These are phyloP conservation scores for Aegilops tauschii DNA, from an alignment of 176 grass and related monocot species.

Conservation along the genomic window DNA sequence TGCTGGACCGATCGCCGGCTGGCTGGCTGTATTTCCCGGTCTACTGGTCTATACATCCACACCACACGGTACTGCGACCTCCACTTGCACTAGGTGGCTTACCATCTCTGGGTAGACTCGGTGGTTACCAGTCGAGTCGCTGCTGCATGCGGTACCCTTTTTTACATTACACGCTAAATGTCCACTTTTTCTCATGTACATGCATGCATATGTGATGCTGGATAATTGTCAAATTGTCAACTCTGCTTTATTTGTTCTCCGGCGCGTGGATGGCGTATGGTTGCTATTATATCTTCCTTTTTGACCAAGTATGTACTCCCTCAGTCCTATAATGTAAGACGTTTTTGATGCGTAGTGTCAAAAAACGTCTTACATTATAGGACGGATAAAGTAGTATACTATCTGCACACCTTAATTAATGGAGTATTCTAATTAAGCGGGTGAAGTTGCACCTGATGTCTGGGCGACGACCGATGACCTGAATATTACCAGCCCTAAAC, in stretches of 20 bases:
- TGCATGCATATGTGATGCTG: not conserved
- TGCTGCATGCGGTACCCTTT: not conserved
- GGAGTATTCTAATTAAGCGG: constrained; percentile 34
- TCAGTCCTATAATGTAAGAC: no score
- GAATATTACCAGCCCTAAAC: no score
- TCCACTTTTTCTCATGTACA: not conserved
- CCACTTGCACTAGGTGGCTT: constrained; percentile 30
- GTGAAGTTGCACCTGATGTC: constrained; percentile 39
- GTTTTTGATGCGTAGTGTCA: no score
- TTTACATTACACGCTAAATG: constrained; percentile 3
- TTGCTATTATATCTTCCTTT: not conserved
- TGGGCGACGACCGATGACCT: constrained; percentile 23
- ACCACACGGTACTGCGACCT: constrained; percentile 24
- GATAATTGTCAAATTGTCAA: constrained; percentile 12
- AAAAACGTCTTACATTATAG: no score
- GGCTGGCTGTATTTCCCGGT: not conserved
- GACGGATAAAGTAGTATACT: not conserved
- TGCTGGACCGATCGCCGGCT: not conserved
- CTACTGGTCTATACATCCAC: not conserved
- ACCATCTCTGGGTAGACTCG: not conserved
- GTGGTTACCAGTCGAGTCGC: not conserved
- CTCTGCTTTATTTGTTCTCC: constrained; percentile 11
- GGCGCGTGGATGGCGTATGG: not conserved
- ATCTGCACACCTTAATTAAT: not conserved
- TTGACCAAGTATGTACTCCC: constrained; percentile 41